phyloP scores from a whole-genome alignment of 192 early-diverging fungal genomes.

The Linnemannia schmuckeri region DNA sequence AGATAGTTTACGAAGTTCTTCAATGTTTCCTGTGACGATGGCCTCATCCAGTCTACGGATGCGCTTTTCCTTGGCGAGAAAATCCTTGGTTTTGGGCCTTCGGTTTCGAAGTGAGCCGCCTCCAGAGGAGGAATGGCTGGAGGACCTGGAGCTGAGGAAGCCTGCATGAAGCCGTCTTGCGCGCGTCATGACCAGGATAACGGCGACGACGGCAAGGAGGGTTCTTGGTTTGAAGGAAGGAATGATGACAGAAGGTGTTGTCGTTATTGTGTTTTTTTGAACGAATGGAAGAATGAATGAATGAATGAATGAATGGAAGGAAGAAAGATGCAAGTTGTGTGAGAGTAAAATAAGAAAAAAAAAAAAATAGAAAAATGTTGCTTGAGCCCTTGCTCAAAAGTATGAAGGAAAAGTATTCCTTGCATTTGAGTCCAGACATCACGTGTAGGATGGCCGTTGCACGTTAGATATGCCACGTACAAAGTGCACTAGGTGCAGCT shows the following conservation, averaged over 20 bases:
- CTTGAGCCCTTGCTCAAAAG: not conserved
- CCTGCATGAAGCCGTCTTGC: slow-evolving; percentile 35
- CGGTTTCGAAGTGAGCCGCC: slow-evolving; percentile 18
- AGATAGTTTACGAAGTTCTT: slow-evolving; percentile 32
- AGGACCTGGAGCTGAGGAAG: slow-evolving; percentile 17
- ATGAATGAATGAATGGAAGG: not conserved
- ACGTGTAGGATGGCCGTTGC: slow-evolving; percentile 1
- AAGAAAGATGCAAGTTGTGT: not conserved
- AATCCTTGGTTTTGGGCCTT: slow-evolving; percentile 37
- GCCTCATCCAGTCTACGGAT: slow-evolving; percentile 61
- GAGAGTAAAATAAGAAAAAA: not conserved
- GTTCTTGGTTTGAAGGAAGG: slow-evolving; percentile 46
- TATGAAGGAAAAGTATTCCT: not conserved
- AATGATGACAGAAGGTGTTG: slow-evolving; percentile 23
- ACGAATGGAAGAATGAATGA: slow-evolving; percentile 8
- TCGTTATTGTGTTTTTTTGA: not conserved
- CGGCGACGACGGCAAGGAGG: slow-evolving; percentile 38
- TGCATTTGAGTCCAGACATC: not conserved
- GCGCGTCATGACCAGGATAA: slow-evolving; percentile 50
- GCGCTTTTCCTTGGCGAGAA: slow-evolving; percentile 43
- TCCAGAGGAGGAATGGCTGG: not conserved
- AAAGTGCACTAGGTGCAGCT: not conserved
- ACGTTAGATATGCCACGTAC: not conserved
- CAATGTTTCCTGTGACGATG: slow-evolving; percentile 48
- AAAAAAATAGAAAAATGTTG: too few species aligned